phyloP scores from a whole-genome alignment of 2,329 filamentous ascomycete genomes.

The Aspergillus cejpii region DNA sequence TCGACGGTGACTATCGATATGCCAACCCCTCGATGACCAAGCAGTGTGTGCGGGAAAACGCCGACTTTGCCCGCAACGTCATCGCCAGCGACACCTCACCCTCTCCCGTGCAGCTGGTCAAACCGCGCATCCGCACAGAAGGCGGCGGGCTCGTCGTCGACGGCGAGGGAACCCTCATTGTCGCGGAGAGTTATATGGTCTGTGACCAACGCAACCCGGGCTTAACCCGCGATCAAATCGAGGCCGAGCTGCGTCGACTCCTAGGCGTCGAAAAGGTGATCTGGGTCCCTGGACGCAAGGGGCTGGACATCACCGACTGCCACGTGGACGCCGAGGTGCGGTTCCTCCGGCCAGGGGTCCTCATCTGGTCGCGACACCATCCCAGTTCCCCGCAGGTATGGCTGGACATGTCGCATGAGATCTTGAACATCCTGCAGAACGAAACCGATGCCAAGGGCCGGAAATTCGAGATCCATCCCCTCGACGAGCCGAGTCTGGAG shows the following conservation, averaged over 20 bases:
- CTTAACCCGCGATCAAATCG: conserved; percentile 17
- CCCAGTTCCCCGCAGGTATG: conserved; percentile 8
- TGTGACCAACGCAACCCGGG: conserved; percentile 24
- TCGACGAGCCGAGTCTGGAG: conserved; percentile 20
- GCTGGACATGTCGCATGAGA: conserved; percentile 17
- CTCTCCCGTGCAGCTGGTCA: conserved; percentile 8
- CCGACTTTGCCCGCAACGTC: conserved; percentile 13
- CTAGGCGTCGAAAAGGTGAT: conserved; percentile 26
- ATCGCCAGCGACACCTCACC: conserved; percentile 13
- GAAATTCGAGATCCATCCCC: conserved; percentile 16
- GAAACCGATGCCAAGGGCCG: conserved; percentile 22
- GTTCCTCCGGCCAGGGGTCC: conserved; percentile 22
- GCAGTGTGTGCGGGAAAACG: conserved; percentile 10
- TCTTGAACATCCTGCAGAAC: conserved; percentile 11
- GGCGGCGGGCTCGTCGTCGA: conserved; percentile 26
- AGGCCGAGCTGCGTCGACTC: conserved; percentile 18
- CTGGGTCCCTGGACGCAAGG: conserved; percentile 23
- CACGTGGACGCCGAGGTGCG: conserved; percentile 26
- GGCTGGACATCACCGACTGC: conserved; percentile 25
- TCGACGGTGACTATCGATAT: conserved; percentile 12
- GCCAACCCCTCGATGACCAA: conserved; percentile 13
- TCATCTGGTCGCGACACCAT: conserved; percentile 20
- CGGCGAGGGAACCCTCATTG: conserved; percentile 27
- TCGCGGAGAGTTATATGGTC: conserved; percentile 26
- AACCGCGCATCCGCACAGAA: conserved; percentile 19